Evolutionary conservation across 2,329 filamentous ascomycete species (phyloP).

Genomic region (Arthrobotrys pseudoclavata): DNA sequence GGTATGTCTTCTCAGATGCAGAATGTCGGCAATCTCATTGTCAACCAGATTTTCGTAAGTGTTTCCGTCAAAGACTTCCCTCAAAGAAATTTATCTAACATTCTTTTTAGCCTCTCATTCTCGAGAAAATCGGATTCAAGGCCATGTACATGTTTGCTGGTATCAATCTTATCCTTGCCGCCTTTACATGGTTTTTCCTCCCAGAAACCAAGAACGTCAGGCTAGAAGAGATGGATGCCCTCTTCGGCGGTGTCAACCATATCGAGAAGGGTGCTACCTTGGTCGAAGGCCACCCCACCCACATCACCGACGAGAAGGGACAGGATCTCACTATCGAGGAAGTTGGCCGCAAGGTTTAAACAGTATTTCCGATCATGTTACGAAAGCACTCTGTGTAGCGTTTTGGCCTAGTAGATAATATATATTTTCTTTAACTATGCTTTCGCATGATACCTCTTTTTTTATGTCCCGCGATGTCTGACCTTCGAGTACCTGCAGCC

Average conservation of each 20-base stretch:
- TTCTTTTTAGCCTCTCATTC: constrained; percentile 36
- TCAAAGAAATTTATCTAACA: constrained; percentile 4
- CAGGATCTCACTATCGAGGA: constrained; percentile 57
- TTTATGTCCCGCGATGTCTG: constrained; percentile 4
- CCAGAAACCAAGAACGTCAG: constrained; percentile 64
- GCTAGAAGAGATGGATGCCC: constrained; percentile 72
- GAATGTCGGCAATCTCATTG: constrained; percentile 57
- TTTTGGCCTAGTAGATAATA: constrained; percentile 52
- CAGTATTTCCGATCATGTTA: background rate
- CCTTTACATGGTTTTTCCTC: constrained; percentile 48
- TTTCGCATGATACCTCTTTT: constrained; percentile 46
- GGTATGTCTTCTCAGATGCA: constrained; percentile 59
- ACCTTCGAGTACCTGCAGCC: constrained; percentile 18
- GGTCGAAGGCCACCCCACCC: constrained; percentile 61
- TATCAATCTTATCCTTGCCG: constrained; percentile 45
- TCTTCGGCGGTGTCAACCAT: constrained; percentile 73
- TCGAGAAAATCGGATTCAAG: constrained; percentile 46
- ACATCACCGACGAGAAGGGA: constrained; percentile 44
- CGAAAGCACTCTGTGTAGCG: constrained; percentile 38
- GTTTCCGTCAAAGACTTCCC: background rate
- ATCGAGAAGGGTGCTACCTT: constrained; percentile 71
- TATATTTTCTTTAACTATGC: constrained; percentile 32
- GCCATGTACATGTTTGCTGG: constrained; percentile 58
- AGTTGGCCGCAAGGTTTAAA: constrained; percentile 47
- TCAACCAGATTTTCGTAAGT: constrained; percentile 60